phyloP scores from a whole-genome alignment of 208 protist species.

The Crithidia bombi region DNA sequence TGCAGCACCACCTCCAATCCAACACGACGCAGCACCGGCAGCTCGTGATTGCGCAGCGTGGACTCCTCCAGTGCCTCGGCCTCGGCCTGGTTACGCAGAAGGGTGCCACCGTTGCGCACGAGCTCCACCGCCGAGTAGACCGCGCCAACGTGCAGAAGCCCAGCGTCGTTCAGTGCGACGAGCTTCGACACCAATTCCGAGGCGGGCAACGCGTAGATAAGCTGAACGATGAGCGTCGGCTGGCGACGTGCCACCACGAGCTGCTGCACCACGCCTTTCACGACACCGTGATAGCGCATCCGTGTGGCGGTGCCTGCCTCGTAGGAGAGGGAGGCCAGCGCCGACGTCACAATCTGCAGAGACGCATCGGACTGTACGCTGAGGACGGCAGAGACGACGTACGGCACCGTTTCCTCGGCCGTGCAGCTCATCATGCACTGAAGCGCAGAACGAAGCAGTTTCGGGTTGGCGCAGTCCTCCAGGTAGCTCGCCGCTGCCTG shows the following conservation, averaged over 20 bases:
- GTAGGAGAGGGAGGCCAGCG: neutral
- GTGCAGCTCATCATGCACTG: slow-evolving; percentile 26
- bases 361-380: slow-evolving; percentile 2
- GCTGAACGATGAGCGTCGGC: slow-evolving; percentile 9
- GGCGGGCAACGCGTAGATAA: neutral
- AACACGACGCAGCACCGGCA: slow-evolving; percentile 30
- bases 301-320: neutral
- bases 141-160: slow-evolving; percentile 28
- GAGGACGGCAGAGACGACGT: slow-evolving; percentile 17
- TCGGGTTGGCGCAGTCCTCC: neutral
- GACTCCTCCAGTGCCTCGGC: slow-evolving; percentile 15
- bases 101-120: neutral
- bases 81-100: neutral
- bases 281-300: neutral
- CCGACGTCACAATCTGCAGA: slow-evolving; percentile 1
- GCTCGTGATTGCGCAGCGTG: slow-evolving; percentile 1
- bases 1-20: slow-evolving; percentile 22
- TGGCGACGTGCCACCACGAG: slow-evolving; percentile 19
- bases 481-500: slow-evolving; percentile 8
- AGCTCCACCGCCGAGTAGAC: neutral
- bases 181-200: slow-evolving; percentile 18
- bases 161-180: slow-evolving; percentile 1
- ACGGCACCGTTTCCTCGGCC: slow-evolving; percentile 8
- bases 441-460: slow-evolving; percentile 6
- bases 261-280: neutral